Base-by-base conservation (phyloP, 306 rosid species). In the Prunus salicina region DNA sequence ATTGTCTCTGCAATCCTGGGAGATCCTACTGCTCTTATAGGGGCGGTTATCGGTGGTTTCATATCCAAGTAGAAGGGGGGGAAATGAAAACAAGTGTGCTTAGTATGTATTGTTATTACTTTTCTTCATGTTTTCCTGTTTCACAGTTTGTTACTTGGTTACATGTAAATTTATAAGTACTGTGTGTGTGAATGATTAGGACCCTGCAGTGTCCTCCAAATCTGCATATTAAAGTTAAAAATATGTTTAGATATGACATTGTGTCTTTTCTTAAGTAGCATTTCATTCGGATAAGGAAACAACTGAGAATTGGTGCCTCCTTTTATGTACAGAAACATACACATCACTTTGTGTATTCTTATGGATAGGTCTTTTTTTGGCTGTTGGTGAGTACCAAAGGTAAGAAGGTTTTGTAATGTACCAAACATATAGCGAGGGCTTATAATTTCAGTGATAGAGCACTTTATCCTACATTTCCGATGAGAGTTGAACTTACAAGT, bases 1-100 rank as follows among this genome's bases (percentile, higher is more conserved):
- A 80, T 87, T 12, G 72, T 87, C 78, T 84, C 88, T 0, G 91
- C 91, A 12, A 80, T 87, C 51, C 76, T 87, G 0, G 91, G 91
- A 55, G 88, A 87, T 76, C 88, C 91, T 30, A 80, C 87, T 22
- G 88, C 88, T 25, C 47, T 87, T 12, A 81, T 84, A 34, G 87
- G 83, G 3, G 83, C 87, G 11, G 91, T 79, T 2, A 34, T 87
- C 62, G 84, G 80, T 1, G 84, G 83, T 18, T 71, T 87, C 73
- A 78, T 87, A n/a, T 82, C 88, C 27, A 85, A 72, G 69, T 81
- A 81, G 81, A 56, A 64, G 50, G 22, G 52, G 19, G 32, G 27
- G 6, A 16, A 27, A 45, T 19, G 45, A 28, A 64, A 71, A 58
- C 67, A 52, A 49, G 12, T 1, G 24, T 63, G 47, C 25, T 63